phyloP scores from a whole-genome alignment of 495 filamentous ascomycete genomes.

The Usnea hakonensis region DNA sequence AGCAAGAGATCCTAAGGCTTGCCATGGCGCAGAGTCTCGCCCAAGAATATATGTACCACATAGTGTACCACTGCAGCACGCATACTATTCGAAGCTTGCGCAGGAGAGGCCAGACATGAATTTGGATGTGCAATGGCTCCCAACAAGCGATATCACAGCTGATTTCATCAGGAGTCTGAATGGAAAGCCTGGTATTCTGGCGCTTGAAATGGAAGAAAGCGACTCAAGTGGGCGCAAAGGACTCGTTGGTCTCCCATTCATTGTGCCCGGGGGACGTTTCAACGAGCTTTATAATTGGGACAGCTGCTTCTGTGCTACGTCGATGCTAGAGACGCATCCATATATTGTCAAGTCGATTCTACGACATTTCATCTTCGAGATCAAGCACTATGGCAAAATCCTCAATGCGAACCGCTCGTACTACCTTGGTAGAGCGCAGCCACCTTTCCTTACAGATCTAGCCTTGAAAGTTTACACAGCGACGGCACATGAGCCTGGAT shows the following conservation, averaged over 20 bases:
- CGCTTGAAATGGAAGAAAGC: conserved; percentile 72
- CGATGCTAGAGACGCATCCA: conserved; percentile 72
- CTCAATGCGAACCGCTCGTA: conserved; percentile 95
- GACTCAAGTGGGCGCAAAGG: conserved; percentile 56
- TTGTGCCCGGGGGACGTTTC: conserved; percentile 92
- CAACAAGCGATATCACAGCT: conserved; percentile 59
- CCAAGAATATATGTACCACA: conserved; percentile 86
- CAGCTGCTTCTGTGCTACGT: conserved; percentile 91
- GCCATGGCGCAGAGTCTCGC: conserved; percentile 78
- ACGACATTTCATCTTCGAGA: conserved; percentile 91
- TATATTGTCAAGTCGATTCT: conserved; percentile 90
- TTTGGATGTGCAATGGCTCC: conserved; percentile 74
- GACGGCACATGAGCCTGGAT: conserved; percentile 70
- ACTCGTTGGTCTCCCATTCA: conserved; percentile 77
- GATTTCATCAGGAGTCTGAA: conserved; percentile 70
- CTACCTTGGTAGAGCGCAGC: conserved; percentile 88
- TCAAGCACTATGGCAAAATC: conserved; percentile 96
- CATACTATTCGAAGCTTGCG: conserved; percentile 77
- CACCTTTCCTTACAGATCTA: conserved; percentile 97
- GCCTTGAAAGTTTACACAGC: conserved; percentile 80
- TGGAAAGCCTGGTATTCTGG: conserved; percentile 76
- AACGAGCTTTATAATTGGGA: conserved; percentile 98
- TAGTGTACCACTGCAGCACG: conserved; percentile 78
- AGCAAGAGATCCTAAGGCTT: conserved; percentile 72
- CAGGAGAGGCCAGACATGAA: conserved; percentile 67